Conservation (phyloP, 257 asterid genomes). For the Scutellaria galericulata region DNA sequence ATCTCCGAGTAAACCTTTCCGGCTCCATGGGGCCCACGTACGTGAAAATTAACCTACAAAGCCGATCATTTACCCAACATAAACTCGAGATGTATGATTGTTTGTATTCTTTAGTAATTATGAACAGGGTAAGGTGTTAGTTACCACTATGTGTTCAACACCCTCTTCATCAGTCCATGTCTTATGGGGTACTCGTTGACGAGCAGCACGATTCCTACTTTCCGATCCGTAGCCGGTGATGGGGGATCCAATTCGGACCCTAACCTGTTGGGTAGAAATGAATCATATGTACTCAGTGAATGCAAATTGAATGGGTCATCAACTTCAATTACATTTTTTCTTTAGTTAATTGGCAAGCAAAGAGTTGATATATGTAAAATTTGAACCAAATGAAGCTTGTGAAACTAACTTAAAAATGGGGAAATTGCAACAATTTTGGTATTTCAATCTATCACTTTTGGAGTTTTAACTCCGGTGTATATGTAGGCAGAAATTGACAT, state of each 20-base stretch:
- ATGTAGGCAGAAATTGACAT: too few species aligned
- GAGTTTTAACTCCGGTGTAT: too few species aligned
- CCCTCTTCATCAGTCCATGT: slow-evolving; percentile 91
- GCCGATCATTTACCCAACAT: not conserved
- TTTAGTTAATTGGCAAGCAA: not conserved
- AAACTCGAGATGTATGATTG: slow-evolving; percentile 20
- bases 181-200: slow-evolving; percentile 83
- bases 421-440: too few species aligned
- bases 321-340: too few species aligned
- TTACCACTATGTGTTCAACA: slow-evolving; percentile 81
- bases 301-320: not conserved
- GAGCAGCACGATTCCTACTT: slow-evolving; percentile 94
- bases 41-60: slow-evolving; percentile 79
- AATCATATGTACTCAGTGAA: not conserved
- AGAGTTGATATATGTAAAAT: slow-evolving; percentile 3
- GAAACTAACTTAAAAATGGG: not conserved
- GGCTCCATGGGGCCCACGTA: slow-evolving; percentile 93
- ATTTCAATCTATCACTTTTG: too few species aligned
- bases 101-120: not conserved
- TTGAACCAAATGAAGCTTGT: not conserved
- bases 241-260: slow-evolving; percentile 86
- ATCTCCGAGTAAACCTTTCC: slow-evolving; percentile 86
- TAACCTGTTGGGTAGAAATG: slow-evolving; percentile 56
- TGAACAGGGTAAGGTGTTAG: slow-evolving; percentile 1
- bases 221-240: slow-evolving; percentile 90